Percentiles rank a stretch among this genome's conserved stretches.
These are phyloP conservation scores for Neofusicoccum sp. DNA, from an alignment of 2,329 filamentous ascomycete species.

Conservation along the genomic window DNA sequence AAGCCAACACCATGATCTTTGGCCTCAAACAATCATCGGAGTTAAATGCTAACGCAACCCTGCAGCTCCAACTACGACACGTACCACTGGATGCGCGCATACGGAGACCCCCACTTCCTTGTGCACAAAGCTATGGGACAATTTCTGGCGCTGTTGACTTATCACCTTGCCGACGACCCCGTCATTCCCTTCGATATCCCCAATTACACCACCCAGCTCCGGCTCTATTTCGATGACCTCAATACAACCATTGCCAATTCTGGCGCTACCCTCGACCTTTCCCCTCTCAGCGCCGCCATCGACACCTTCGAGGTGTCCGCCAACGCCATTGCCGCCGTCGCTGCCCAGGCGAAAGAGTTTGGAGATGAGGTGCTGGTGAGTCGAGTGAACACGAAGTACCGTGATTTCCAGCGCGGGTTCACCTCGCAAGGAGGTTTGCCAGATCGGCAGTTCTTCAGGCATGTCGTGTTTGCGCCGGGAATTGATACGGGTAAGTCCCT, in stretches of 20 bases:
- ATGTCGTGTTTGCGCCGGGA: constrained; percentile 52
- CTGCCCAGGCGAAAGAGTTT: constrained; percentile 30
- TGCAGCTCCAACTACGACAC: constrained; percentile 45
- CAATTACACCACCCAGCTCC: constrained; percentile 42
- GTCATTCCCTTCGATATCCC: constrained; percentile 44
- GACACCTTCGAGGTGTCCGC: constrained; percentile 37
- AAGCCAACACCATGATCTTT: constrained; percentile 45
- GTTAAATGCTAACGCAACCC: not conserved
- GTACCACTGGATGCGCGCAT: constrained; percentile 56
- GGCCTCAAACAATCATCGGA: not conserved
- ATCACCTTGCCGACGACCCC: constrained; percentile 44
- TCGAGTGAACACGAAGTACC: constrained; percentile 48
- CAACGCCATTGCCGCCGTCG: constrained; percentile 29
- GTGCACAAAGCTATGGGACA: constrained; percentile 55
- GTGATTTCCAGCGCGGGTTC: constrained; percentile 51
- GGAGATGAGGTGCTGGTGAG: constrained; percentile 35
- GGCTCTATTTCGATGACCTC: constrained; percentile 39
- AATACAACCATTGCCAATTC: constrained; percentile 32
- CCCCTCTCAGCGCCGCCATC: constrained; percentile 39
- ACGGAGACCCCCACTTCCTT: constrained; percentile 54
- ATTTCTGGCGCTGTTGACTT: constrained; percentile 46
- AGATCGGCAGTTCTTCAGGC: constrained; percentile 48
- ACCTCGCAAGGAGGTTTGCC: constrained; percentile 50
- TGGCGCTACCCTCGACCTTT: constrained; percentile 35
- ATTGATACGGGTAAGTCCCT: constrained; percentile 34